Evolutionary conservation across 805 yeast species (phyloP).

Genomic region (Candida palmyrensis): DNA sequence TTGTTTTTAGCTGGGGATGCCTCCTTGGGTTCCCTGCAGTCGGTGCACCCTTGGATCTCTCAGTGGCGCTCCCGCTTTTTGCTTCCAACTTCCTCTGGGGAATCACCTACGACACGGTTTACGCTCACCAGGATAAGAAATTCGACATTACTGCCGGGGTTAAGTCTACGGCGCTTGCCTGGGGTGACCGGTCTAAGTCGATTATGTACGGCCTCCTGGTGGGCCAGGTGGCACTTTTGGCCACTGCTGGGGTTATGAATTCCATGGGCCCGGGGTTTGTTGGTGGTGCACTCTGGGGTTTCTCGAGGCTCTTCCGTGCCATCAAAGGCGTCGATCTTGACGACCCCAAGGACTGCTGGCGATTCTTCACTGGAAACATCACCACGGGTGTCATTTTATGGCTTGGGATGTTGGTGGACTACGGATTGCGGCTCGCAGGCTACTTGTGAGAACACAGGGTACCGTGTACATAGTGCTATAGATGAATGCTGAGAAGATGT

Average conservation of each 20-base stretch:
- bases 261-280: constrained; percentile 87
- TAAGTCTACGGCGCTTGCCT: constrained; percentile 90
- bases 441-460: constrained; percentile 22
- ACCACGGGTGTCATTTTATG: constrained; percentile 67
- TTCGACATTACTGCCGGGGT: constrained; percentile 89
- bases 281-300: constrained; percentile 60
- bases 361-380: constrained; percentile 70
- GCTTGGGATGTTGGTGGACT: constrained; percentile 63
- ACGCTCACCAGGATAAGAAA: constrained; percentile 94
- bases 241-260: constrained; percentile 65
- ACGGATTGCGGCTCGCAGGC: constrained; percentile 46
- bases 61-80: constrained; percentile 75
- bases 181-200: constrained; percentile 79
- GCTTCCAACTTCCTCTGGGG: constrained; percentile 84
- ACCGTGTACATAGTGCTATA: too few relatives aligned
- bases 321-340: constrained; percentile 73
- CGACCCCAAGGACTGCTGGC: constrained; percentile 78
- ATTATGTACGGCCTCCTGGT: constrained; percentile 59
- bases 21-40: constrained; percentile 93
- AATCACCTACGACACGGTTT: constrained; percentile 91
- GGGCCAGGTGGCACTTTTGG: constrained; percentile 61
- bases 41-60: constrained; percentile 69
- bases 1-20: constrained; percentile 94
- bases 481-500: neutral
- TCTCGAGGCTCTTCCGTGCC: constrained; percentile 63